phyloP scores from a whole-genome alignment of 441 rosid genomes.

The Corymbia citriodora region DNA sequence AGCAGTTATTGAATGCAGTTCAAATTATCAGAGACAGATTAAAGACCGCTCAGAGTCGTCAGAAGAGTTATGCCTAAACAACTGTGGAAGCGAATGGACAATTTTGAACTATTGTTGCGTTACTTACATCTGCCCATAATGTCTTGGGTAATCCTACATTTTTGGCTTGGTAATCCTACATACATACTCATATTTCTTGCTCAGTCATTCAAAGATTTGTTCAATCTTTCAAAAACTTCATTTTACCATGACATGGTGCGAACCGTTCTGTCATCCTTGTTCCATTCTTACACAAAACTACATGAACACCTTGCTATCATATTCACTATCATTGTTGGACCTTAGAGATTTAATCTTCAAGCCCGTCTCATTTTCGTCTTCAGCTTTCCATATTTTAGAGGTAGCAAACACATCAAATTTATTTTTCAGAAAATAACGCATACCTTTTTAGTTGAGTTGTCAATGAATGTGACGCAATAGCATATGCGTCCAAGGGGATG shows the following conservation, averaged over 20 bases:
- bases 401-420: neutral
- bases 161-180: neutral
- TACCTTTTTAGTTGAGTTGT: neutral
- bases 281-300: neutral
- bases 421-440: neutral
- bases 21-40: no score
- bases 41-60: no score
- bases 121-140: neutral
- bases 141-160: no score
- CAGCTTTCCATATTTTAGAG: no score
- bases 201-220: neutral
- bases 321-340: neutral
- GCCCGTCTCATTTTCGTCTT: neutral
- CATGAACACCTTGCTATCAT: no score
- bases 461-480: neutral
- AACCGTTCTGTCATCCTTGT: neutral
- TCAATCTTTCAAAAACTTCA: neutral
- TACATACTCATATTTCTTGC: neutral
- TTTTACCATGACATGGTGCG: neutral
- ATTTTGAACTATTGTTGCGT: no score
- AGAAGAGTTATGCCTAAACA: neutral
- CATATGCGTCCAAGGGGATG: neutral
- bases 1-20: no score
- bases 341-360: neutral
- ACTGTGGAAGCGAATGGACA: neutral